Conservation (phyloP, 2,329 filamentous ascomycete genomes). For the Fusarium stilboides region DNA sequence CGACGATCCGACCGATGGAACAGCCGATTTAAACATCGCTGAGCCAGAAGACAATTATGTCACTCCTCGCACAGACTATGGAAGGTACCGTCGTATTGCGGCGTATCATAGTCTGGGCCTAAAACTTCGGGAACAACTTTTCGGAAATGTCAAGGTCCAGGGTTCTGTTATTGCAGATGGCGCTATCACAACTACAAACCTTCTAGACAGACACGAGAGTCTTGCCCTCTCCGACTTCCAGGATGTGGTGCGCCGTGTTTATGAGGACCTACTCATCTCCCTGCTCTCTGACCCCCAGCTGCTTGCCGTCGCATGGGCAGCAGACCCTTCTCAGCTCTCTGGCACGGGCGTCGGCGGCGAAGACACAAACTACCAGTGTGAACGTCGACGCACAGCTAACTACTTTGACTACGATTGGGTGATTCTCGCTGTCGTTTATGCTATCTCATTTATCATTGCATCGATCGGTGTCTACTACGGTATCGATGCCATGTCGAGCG, state of each 20-base stretch:
- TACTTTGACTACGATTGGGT: slow-evolving; percentile 35
- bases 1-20: slow-evolving; percentile 25
- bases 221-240: slow-evolving; percentile 26
- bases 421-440: slow-evolving; percentile 28
- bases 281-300: slow-evolving; percentile 41
- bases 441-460: slow-evolving; percentile 22
- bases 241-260: neutral
- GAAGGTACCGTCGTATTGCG: slow-evolving; percentile 27
- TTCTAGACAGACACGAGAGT: slow-evolving; percentile 32
- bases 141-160: slow-evolving; percentile 16
- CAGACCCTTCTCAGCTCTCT: slow-evolving; percentile 26
- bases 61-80: slow-evolving; percentile 8
- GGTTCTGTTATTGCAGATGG: slow-evolving; percentile 1
- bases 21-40: slow-evolving; percentile 26
- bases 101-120: slow-evolving; percentile 38
- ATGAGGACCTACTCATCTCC: slow-evolving; percentile 41
- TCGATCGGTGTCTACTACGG: slow-evolving; percentile 34
- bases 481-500: slow-evolving; percentile 31
- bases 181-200: slow-evolving; percentile 18
- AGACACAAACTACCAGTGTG: slow-evolving; percentile 26
- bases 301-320: slow-evolving; percentile 42
- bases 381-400: slow-evolving; percentile 26
- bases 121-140: slow-evolving; percentile 18
- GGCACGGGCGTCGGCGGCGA: slow-evolving; percentile 5
- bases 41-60: slow-evolving; percentile 37